Evolutionary conservation across 2,329 filamentous ascomycete species (phyloP).

Genomic region (Colletotrichum godetiae): DNA sequence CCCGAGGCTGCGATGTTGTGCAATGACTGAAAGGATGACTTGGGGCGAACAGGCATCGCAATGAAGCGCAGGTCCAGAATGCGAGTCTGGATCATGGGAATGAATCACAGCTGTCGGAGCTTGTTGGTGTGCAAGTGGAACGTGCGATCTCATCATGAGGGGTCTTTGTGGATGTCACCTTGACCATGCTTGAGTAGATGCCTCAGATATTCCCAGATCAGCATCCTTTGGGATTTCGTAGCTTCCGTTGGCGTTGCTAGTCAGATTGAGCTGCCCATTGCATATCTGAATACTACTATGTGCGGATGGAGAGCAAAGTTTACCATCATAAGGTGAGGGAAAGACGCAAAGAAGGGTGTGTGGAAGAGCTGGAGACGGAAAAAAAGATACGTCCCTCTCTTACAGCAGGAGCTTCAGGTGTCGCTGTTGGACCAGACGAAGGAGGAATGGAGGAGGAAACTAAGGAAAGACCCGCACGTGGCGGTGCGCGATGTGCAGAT

Average conservation of each 20-base stretch:
- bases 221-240: not conserved
- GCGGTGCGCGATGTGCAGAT: slow-evolving; percentile 17
- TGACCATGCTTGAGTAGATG: not conserved
- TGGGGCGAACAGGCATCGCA: not conserved
- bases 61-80: not conserved
- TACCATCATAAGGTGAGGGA: not conserved
- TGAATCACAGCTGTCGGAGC: slow-evolving; percentile 6
- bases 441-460: not conserved
- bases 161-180: not conserved
- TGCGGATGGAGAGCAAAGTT: not conserved
- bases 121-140: slow-evolving; percentile 7
- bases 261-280: not conserved
- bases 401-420: slow-evolving; percentile 25
- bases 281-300: not conserved
- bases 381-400: slow-evolving; percentile 10
- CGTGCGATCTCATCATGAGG: not conserved
- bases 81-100: slow-evolving; percentile 17
- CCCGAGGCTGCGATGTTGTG: slow-evolving; percentile 15
- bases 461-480: slow-evolving; percentile 30
- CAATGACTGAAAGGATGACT: not conserved
- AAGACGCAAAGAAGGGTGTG: not conserved
- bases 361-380: not conserved
- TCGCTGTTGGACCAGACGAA: not conserved
- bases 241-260: not conserved
- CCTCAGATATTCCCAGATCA: not conserved